Evolutionary conservation across 345 rosid genomes (phyloP).

Genomic region (Eucalyptus pauciflora): DNA sequence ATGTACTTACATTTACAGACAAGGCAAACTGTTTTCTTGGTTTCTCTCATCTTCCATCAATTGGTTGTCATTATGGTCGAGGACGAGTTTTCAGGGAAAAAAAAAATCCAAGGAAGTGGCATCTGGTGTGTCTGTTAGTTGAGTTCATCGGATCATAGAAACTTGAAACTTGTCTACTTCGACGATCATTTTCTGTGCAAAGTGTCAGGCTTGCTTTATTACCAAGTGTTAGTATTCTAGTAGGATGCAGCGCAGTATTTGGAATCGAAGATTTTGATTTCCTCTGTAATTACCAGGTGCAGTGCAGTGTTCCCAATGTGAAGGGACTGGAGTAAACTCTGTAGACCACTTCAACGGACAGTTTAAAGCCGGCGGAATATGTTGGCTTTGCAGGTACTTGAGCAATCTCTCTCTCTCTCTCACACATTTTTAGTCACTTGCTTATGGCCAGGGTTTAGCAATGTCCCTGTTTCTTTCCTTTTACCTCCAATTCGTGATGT

Average conservation of each 20-base stretch:
- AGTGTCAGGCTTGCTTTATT: not conserved
- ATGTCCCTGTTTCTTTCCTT: not conserved
- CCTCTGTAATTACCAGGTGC: constrained; percentile 30
- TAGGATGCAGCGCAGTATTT: not conserved
- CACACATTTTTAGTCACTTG: not conserved
- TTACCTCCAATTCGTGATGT: not conserved
- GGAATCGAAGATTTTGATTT: not conserved
- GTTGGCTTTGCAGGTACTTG: constrained; percentile 91
- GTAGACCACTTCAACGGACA: constrained; percentile 90
- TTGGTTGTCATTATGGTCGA: not conserved
- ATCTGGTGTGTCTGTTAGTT: not conserved
- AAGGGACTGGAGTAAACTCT: constrained; percentile 79
- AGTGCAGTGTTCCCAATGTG: constrained; percentile 53
- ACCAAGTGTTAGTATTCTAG: not conserved
- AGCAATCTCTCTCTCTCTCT: not conserved
- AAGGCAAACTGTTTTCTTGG: not conserved
- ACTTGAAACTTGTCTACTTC: not conserved
- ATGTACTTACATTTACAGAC: not conserved
- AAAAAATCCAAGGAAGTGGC: not conserved
- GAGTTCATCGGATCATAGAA: not conserved
- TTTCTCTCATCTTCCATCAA: not conserved
- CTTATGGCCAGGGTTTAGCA: not conserved
- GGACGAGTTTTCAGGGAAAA: not conserved
- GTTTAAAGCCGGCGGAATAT: constrained; percentile 83
- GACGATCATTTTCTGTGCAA: not conserved